Conservation (phyloP, 768 basidiomycete genomes). For the Panaeolus cyanescens region DNA sequence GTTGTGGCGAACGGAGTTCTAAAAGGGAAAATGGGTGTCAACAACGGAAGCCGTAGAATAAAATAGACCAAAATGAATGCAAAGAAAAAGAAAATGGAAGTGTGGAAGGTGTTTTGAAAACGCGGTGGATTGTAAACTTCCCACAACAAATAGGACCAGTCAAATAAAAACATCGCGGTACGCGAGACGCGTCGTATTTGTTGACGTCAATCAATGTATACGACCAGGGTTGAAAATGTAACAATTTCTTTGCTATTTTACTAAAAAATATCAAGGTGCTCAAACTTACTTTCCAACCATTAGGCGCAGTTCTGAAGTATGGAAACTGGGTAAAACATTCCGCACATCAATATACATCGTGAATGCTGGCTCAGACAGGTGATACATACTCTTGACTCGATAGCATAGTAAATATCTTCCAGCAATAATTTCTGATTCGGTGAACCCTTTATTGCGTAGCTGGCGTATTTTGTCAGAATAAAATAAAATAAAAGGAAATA, state of each 20-base stretch:
- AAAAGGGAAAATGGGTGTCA: conserved; percentile 22
- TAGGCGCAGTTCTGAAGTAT: conserved; percentile 83
- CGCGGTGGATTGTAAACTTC: conserved; percentile 29
- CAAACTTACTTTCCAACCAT: conserved; percentile 85
- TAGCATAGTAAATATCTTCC: conserved; percentile 92
- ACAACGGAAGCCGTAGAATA: conserved; percentile 24
- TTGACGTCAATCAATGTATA: background rate
- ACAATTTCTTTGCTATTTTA: conserved; percentile 13
- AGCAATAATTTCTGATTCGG: conserved; percentile 83
- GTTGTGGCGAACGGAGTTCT: conserved; percentile 93
- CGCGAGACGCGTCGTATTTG: conserved; percentile 39
- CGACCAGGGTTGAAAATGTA: background rate
- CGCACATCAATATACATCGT: conserved; percentile 8
- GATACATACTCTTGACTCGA: conserved; percentile 77
- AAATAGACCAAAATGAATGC: conserved; percentile 30
- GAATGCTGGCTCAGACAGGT: conserved; percentile 14
- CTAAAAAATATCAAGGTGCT: conserved; percentile 15
- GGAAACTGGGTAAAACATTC: conserved; percentile 60
- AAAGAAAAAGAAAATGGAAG: conserved; percentile 8
- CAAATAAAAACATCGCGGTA: conserved; percentile 66
- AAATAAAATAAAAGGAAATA: conserved; percentile 7
- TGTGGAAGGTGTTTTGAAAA: conserved; percentile 2
- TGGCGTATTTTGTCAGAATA: conserved; percentile 29
- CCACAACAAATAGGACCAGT: conserved; percentile 63
- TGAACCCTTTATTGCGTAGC: conserved; percentile 90